Percentiles rank a stretch among this genome's conserved stretches.
Conservation (phyloP, 2,329 filamentous ascomycete species). For the Neonectria ditissima region DNA sequence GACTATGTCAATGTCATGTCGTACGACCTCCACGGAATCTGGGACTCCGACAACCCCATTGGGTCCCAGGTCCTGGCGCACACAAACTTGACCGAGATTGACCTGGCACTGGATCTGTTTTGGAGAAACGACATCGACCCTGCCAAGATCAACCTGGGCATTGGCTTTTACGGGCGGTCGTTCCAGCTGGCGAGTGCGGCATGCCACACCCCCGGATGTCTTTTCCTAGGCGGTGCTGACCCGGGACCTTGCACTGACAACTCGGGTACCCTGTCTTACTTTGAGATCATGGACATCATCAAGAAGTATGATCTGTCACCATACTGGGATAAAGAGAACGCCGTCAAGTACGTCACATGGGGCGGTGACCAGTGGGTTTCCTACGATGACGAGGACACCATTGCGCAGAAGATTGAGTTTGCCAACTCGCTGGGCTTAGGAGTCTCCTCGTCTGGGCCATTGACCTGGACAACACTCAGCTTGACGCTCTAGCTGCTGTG, state of each 20-base stretch:
- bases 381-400: conserved; percentile 37
- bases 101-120: conserved; percentile 55
- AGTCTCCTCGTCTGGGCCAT: conserved; percentile 50
- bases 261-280: conserved; percentile 42
- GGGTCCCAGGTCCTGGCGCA: conserved; percentile 50
- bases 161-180: conserved; percentile 56
- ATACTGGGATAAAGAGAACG: conserved; percentile 43
- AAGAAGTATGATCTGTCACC: conserved; percentile 36
- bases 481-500: conserved; percentile 35
- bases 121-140: conserved; percentile 59
- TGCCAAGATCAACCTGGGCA: conserved; percentile 56
- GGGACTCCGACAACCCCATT: conserved; percentile 4
- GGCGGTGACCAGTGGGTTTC: conserved; percentile 56
- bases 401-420: conserved; percentile 35
- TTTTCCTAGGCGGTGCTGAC: conserved; percentile 24
- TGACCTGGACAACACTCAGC: conserved; percentile 38
- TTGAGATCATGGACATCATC: conserved; percentile 44
- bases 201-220: conserved; percentile 35
- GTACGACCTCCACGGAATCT: conserved; percentile 13
- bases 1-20: conserved; percentile 10
- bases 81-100: conserved; percentile 61
- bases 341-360: conserved; percentile 50
- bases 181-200: conserved; percentile 46
- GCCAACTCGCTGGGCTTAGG: conserved; percentile 49
- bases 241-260: conserved; percentile 39